Conservation (phyloP, 2,329 filamentous ascomycete genomes). For the Capronia americana region DNA sequence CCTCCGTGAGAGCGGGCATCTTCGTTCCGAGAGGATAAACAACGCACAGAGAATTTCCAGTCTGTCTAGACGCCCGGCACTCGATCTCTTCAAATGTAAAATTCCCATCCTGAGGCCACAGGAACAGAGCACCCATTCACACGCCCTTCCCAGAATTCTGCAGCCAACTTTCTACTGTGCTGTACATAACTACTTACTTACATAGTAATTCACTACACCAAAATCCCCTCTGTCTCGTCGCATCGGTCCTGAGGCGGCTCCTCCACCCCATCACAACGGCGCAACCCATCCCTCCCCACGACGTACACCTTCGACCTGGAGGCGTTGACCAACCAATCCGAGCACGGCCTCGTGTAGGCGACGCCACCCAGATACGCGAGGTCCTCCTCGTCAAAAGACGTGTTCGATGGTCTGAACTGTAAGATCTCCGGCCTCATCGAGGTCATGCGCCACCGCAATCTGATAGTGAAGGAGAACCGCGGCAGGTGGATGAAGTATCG, state of each 20-base stretch:
- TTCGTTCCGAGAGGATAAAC: too few species aligned
- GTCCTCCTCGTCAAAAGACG: neutral
- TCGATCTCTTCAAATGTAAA: too few species aligned
- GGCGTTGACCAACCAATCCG: neutral
- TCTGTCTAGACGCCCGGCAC: too few species aligned
- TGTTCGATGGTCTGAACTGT: neutral
- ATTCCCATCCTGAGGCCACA: too few species aligned
- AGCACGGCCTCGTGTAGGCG: neutral
- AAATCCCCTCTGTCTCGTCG: neutral
- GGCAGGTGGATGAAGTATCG: constrained; percentile 4
- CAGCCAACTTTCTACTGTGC: too few species aligned
- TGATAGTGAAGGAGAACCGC: neutral
- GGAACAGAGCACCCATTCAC: too few species aligned
- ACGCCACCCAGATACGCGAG: neutral
- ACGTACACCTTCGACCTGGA: neutral
- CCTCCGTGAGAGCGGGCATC: too few species aligned
- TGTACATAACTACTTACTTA: too few species aligned
- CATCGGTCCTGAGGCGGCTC: neutral
- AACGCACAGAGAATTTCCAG: too few species aligned
- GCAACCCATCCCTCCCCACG: neutral
- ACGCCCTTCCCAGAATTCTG: neutral
- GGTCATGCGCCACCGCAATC: constrained; percentile 1
- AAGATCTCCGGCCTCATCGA: constrained; percentile 1
- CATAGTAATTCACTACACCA: neutral
- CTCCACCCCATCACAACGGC: neutral